Evolutionary conservation across 2,329 filamentous ascomycete genomes (phyloP).

Genomic region (Lasiodiplodia hormozganensis): DNA sequence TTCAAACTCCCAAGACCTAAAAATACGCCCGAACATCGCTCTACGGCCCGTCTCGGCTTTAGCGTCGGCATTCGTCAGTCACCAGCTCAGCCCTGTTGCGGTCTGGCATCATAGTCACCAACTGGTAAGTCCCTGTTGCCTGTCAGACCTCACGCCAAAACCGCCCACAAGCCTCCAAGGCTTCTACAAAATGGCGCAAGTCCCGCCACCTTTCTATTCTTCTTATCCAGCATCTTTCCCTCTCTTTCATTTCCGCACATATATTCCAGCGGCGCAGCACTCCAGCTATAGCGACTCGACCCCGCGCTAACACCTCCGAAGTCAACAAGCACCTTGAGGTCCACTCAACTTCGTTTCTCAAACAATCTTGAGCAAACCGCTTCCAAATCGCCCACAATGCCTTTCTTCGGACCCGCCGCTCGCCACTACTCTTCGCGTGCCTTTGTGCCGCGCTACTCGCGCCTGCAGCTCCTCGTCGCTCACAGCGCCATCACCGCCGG

Average conservation of each 20-base stretch:
- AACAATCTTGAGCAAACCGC: background rate
- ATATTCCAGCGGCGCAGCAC: background rate
- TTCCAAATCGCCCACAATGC: background rate
- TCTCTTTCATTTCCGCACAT: background rate
- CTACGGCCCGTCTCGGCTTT: slow-evolving; percentile 22
- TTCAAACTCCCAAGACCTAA: background rate
- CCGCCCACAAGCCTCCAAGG: background rate
- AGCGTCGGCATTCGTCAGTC: slow-evolving; percentile 20
- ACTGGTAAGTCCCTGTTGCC: slow-evolving; percentile 20
- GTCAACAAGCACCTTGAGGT: slow-evolving; percentile 8
- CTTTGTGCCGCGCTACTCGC: slow-evolving; percentile 42
- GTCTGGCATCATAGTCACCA: slow-evolving; percentile 15
- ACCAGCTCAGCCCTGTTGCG: slow-evolving; percentile 21
- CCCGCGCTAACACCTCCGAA: slow-evolving; percentile 15
- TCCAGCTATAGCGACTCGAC: background rate
- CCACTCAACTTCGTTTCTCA: background rate
- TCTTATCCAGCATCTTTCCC: background rate
- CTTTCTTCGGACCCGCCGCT: slow-evolving; percentile 32
- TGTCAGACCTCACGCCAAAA: slow-evolving; percentile 5
- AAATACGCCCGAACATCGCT: slow-evolving; percentile 8
- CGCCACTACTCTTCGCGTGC: slow-evolving; percentile 46
- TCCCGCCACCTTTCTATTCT: background rate
- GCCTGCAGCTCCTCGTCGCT: slow-evolving; percentile 42
- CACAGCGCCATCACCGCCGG: slow-evolving; percentile 42
- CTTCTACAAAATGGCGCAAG: slow-evolving; percentile 15